A percentile compares a stretch with the other conserved stretches of the same genome.
These are phyloP conservation scores for Mycoemilia scoparia DNA, from an alignment of 192 early-diverging fungal species.

Conservation along the genomic window DNA sequence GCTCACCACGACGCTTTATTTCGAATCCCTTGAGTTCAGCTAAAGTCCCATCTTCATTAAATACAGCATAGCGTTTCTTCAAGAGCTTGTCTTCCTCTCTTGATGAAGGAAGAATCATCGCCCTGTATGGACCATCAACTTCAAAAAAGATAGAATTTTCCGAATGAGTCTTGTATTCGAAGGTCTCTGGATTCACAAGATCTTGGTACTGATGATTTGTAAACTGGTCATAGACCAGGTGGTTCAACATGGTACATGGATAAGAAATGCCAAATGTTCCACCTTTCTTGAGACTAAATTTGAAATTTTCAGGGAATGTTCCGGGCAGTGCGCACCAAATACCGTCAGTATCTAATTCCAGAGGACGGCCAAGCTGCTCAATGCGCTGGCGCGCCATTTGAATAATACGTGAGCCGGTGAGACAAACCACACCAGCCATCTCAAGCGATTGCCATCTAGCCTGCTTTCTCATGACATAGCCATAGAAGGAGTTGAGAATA, in stretches of 20 bases:
- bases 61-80: constrained; percentile 98
- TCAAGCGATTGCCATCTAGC: constrained; percentile 97
- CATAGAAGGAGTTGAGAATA: constrained; percentile 89
- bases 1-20: constrained; percentile 93
- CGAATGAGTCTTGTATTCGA: constrained; percentile 44
- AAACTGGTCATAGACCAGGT: constrained; percentile 86
- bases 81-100: constrained; percentile 89
- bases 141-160: constrained; percentile 99
- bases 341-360: constrained; percentile 97
- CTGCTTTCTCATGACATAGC: constrained; percentile 98
- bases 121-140: constrained; percentile 94
- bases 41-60: constrained; percentile 81
- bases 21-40: constrained; percentile 98
- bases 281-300: constrained; percentile 55
- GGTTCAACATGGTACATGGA: constrained; percentile 96
- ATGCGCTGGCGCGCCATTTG: constrained; percentile 86
- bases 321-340: constrained; percentile 95
- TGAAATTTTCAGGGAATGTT: constrained; percentile 83
- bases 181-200: constrained; percentile 34
- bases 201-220: constrained; percentile 96
- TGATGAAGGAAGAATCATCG: constrained; percentile 93
- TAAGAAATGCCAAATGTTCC: constrained; percentile 85
- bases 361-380: constrained; percentile 79
- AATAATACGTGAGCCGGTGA: constrained; percentile 92
- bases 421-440: constrained; percentile 97